Base-by-base conservation (phyloP, 1,284 basidiomycete genomes). In the Cryptococcus amylolentus region DNA sequence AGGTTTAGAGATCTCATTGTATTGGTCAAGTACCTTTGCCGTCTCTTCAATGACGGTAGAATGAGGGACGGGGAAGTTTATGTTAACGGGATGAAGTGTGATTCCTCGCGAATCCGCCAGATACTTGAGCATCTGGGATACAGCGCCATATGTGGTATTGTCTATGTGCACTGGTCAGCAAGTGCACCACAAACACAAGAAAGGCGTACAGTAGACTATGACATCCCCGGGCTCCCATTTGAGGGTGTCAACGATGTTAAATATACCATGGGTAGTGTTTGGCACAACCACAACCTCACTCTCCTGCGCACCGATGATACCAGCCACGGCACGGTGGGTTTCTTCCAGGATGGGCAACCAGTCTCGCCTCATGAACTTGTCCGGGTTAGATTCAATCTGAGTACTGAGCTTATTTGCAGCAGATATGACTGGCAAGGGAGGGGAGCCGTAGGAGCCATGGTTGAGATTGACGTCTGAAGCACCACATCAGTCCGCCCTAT, bases 371-470 rank as follows among this genome's bases (percentile, higher is more conserved):
- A 84, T 79, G 72, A 87, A 89, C 20, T 75, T 73, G 71, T 90
- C 88, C 0, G 87, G 85, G 56, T 82, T 83, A 1, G 74, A 64
- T 68, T 90, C 88, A 26, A 82, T 77, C 61, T 82, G 67, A 13
- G 79, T 72, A 0, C 77, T 73, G 9, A 86, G 66, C 27, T 79
- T 72, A 31, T 80, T 74, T 64, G 79, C 81, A 20, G 81, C 81
- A 37, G 79, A 78, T 18, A 82, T 69, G 14, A 91, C 86, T 7
- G 84, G 83, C 2, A 77, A 72, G 0, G 88, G 87, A 0, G 83
- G 72, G 1, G 87, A 83, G 4, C 88, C 88, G 62, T 84, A 89
- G 0, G 86, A 85, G 4, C 86, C 87, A 56, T 86, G 77, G 63
- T 88, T 88, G 44, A 88, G 69, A 68, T 87, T 87, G 55, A 86